Evolutionary conservation across 345 rosid species (phyloP).

Genomic region (Toxicodendron radicans): DNA sequence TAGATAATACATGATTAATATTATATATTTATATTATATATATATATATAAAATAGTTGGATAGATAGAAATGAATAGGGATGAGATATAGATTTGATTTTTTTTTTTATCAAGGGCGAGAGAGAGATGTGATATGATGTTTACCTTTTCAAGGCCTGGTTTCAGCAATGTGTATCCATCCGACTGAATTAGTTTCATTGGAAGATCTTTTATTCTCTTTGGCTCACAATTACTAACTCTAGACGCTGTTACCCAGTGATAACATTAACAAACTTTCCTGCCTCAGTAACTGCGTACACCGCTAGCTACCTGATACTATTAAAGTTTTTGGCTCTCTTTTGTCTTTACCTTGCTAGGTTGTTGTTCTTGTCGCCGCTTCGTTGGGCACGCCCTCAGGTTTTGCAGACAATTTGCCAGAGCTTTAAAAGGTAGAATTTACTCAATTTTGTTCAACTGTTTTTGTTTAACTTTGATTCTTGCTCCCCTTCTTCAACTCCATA

Average conservation of each 20-base stretch:
- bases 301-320: constrained; percentile 23
- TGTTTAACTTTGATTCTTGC: background rate
- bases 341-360: constrained; percentile 33
- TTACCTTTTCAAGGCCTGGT: constrained; percentile 25
- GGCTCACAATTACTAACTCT: constrained; percentile 11
- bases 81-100: too few relatives aligned
- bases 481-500: too few relatives aligned
- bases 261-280: constrained; percentile 30
- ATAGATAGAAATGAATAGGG: background rate
- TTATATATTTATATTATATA: background rate
- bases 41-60: too few relatives aligned
- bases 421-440: constrained; percentile 33
- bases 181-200: constrained; percentile 8
- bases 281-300: constrained; percentile 18
- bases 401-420: constrained; percentile 35
- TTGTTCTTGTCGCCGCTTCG: constrained; percentile 43
- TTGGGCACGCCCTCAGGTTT: constrained; percentile 44
- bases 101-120: too few relatives aligned
- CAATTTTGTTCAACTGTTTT: constrained; percentile 5
- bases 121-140: constrained; percentile 8
- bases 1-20: constrained; percentile 10
- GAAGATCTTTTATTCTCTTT: constrained; percentile 19
- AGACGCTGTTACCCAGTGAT: constrained; percentile 3
- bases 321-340: constrained; percentile 21
- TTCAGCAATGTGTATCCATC: constrained; percentile 2